Evolutionary conservation across 441 rosid genomes (phyloP), one percentile per base, ranked within the genome.

Genomic region (Viola pubescens): DNA sequence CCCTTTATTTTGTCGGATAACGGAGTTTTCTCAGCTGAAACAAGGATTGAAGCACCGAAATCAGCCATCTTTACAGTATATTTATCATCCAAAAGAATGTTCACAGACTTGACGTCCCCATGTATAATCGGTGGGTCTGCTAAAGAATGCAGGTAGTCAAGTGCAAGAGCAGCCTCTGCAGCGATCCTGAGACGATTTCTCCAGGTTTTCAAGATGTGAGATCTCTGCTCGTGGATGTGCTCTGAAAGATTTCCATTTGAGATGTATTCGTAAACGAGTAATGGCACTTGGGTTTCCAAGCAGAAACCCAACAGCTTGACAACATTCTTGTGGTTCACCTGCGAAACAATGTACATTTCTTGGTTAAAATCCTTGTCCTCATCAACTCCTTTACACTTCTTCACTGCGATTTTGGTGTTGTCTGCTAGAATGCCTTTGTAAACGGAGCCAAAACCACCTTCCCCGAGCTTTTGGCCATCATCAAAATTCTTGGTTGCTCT

Each of bases 11-110:
- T 55, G 1, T 50, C 48, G 7, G 40, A 70, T 7, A 69, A 46
- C 7, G 58, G 49, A 16, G 56, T 39, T 45, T 68, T 48, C 1
- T 45, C 72, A 0, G 72, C 54, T 0, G 78, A 74, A 37, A 73
- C 55, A 5, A 75, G 10, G 5, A 71, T 68, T 3, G 79, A 75
- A 37, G 76, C 73, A 6, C 76, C 73, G 6, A 75, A 71, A 58
- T 75, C 79, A 3, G 79, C 67, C 4, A 66, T 54, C 12, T 66
- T 66, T 16, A 60, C 56, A 8, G 44, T 54, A 37, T n/a, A 60
- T 2, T 48, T 49, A 3, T 59, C 6, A 41, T 7, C 19, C 19
- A 16, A 16, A 16, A 16, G 19, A 16, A 16, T 16, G 19, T 16
- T 16, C 19, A 16, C 19, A 7, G 64, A 59, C 64, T 66, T 66